Evolutionary conservation across 2,329 filamentous ascomycete genomes (phyloP), one percentile per base, ranked within the genome.

Genomic region (Botrytis medusae): DNA sequence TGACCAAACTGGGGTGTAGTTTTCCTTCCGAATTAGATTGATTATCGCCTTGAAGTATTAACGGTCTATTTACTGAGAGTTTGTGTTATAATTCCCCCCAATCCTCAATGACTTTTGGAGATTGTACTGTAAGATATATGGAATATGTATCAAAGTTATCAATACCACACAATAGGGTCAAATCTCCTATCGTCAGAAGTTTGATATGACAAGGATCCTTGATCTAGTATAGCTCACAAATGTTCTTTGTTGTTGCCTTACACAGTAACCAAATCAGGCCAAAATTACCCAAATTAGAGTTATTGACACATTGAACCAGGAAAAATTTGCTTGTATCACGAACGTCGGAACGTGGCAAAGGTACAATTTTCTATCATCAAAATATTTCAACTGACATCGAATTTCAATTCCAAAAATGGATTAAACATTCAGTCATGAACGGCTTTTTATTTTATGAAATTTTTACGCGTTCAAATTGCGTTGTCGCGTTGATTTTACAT

Each of bases 341-440:
- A 72, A 73, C 71, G 64, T 69, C 71, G 60, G 71, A 73, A 51
- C 57, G 71, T 60, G 71, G 51, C 40, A n/a, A 57, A 69, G 65
- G 65, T 61, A 48, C 71, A 61, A 62, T 70, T 70, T 73, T 63
- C 54, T 22, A 73, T 62, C 65, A 80, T 80, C 79, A 79, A 79
- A 77, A 80, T 72, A 73, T 67, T 75, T 61, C 72, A 72, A 71
- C 74, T 74, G 76, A 76, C 75, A 70, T 77, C 62, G 72, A 68
- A 71, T 76, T 77, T 63, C 73, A 72, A 71, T 74, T 71, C 32
- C 51, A 74, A 76, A 76, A 76, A 73, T 72, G 71, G 57, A 68
- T 59, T 54, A 63, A 73, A 60, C 77, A 78, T 77, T 75, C 69
- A 77, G 79, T 74, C 74, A 81, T 81, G 79, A 75, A 64, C 70